A percentile compares a stretch with the other conserved stretches of the same genome.
Evolutionary conservation across 2,329 filamentous ascomycete species (phyloP).

Genomic region (Plenodomus biglobosus): DNA sequence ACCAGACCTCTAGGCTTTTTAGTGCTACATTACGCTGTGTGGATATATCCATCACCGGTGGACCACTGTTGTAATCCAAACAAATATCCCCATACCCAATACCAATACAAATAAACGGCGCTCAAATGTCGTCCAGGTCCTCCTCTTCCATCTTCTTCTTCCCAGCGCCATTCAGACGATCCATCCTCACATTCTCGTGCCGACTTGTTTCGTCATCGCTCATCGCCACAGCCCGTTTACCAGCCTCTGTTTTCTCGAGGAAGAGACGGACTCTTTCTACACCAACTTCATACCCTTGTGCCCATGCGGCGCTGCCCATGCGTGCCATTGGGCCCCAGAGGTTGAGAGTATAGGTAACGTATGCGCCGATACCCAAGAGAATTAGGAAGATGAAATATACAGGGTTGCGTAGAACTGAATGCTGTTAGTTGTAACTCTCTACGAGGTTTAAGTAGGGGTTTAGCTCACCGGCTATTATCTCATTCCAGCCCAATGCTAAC

Average conservation of each 20-base stretch:
- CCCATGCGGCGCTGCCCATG: constrained; percentile 86
- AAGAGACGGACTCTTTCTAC: constrained; percentile 91
- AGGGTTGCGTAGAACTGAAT: constrained; percentile 86
- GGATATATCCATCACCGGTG: background rate
- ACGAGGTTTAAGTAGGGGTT: background rate
- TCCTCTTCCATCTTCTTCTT: constrained; percentile 44
- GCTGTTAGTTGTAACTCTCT: constrained; percentile 14
- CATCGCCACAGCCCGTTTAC: constrained; percentile 80
- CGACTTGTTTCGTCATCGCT: constrained; percentile 20
- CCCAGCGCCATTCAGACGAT: constrained; percentile 46
- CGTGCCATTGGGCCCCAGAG: constrained; percentile 94
- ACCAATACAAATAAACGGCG: background rate
- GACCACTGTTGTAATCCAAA: background rate
- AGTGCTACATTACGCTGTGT: background rate
- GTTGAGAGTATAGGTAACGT: constrained; percentile 90
- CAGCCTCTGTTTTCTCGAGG: constrained; percentile 81
- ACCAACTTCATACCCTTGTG: constrained; percentile 85
- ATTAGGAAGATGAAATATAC: constrained; percentile 89
- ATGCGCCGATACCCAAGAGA: constrained; percentile 72
- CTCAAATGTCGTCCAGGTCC: constrained; percentile 43
- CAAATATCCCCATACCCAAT: background rate
- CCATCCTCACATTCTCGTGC: constrained; percentile 38
- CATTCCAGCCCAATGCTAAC: constrained; percentile 95
- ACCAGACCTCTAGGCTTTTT: background rate
- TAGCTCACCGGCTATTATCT: constrained; percentile 83